Conservation (phyloP, 2,329 filamentous ascomycete species). For the Zalaria obscura region DNA sequence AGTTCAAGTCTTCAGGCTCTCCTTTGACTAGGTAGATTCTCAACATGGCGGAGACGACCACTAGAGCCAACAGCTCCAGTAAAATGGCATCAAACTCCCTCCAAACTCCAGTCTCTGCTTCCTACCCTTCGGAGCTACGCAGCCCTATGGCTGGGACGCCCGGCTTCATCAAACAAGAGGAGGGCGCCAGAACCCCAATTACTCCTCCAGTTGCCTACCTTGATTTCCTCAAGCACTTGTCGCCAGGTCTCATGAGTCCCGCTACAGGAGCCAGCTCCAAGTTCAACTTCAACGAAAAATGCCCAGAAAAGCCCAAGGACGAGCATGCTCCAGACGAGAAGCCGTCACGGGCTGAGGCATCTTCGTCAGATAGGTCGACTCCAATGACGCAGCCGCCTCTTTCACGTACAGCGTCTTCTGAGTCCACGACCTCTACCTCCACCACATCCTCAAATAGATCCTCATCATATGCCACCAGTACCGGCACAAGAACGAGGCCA, state of each 20-base stretch:
- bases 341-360: constrained; percentile 5
- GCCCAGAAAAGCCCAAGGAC: constrained; percentile 10
- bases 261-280: constrained; percentile 40
- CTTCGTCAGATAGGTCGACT: constrained; percentile 2
- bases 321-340: constrained; percentile 17
- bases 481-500: constrained; percentile 9
- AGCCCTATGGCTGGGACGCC: constrained; percentile 53
- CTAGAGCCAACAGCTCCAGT: neutral
- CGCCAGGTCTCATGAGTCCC: constrained; percentile 55
- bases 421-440: constrained; percentile 11
- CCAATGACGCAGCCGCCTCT: constrained; percentile 18
- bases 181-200: constrained; percentile 67
- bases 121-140: constrained; percentile 36
- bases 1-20: neutral
- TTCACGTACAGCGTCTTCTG: constrained; percentile 21
- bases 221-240: constrained; percentile 80
- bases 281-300: constrained; percentile 32
- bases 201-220: constrained; percentile 81
- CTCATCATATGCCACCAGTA: constrained; percentile 8
- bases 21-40: neutral
- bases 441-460: constrained; percentile 6
- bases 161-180: constrained; percentile 52
- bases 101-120: constrained; percentile 47
- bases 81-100: constrained; percentile 13
- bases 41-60: neutral